These are phyloP conservation scores for Brettanomyces custersianus DNA, from an alignment of 805 yeast genomes.

Conservation along the genomic window DNA sequence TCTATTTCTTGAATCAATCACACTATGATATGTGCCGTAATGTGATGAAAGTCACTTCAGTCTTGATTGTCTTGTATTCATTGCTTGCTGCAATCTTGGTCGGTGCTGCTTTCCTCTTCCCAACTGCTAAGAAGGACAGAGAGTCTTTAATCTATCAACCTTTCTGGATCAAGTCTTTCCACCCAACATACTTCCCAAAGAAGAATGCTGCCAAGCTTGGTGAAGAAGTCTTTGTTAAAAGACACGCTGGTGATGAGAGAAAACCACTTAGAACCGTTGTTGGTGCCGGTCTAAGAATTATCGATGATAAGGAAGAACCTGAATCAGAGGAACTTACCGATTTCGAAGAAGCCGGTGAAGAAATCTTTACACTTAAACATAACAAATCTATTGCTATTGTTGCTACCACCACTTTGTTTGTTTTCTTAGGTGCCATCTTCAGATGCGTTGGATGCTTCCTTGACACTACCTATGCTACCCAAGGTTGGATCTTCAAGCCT, in stretches of 20 bases:
- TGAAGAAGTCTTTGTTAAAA: constrained; percentile 13
- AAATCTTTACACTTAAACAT: constrained; percentile 31
- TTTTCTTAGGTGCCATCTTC: constrained; percentile 41
- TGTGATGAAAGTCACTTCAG: constrained; percentile 43
- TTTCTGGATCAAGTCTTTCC: constrained; percentile 67
- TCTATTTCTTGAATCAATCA: constrained; percentile 39
- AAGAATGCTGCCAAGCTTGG: constrained; percentile 36
- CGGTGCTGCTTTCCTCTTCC: constrained; percentile 40
- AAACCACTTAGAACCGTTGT: constrained; percentile 20
- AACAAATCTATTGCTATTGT: constrained; percentile 42
- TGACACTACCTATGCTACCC: constrained; percentile 20
- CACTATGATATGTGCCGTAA: constrained; percentile 43
- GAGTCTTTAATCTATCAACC: constrained; percentile 54
- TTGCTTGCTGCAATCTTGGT: constrained; percentile 42
- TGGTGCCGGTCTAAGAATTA: constrained; percentile 16
- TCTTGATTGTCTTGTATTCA: constrained; percentile 42
- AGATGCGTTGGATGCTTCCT: constrained; percentile 41
- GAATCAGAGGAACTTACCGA: constrained; percentile 15
- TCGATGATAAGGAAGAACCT: constrained; percentile 4
- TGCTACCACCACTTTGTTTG: constrained; percentile 35
- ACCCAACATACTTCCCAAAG: constrained; percentile 49
- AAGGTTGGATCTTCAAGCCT: constrained; percentile 40
- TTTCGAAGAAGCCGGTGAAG: constrained; percentile 13
- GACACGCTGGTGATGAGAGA: constrained; percentile 11
- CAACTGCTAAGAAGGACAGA: constrained; percentile 44